These are phyloP conservation scores for Cercospora janseana DNA, from an alignment of 2,329 filamentous ascomycete genomes.

Conservation along the genomic window DNA sequence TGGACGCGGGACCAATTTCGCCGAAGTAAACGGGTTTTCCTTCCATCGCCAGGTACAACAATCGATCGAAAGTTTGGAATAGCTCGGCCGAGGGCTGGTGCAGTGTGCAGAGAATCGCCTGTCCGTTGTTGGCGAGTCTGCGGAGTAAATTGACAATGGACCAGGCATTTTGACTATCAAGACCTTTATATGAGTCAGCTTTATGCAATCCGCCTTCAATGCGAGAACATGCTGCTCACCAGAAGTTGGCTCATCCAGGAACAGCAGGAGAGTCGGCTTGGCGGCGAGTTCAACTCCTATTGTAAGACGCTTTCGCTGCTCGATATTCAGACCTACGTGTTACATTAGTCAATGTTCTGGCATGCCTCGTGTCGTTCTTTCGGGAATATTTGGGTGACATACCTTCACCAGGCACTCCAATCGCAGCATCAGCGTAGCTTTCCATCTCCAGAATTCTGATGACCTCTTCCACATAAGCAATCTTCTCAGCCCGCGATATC, in stretches of 20 bases:
- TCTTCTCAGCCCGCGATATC: slow-evolving; percentile 57
- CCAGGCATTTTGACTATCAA: slow-evolving; percentile 64
- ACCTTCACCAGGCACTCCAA: slow-evolving; percentile 60
- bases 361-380: not conserved
- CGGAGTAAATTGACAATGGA: slow-evolving; percentile 62
- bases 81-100: slow-evolving; percentile 48
- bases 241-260: slow-evolving; percentile 59
- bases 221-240: slow-evolving; percentile 30
- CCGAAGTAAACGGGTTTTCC: slow-evolving; percentile 51
- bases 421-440: slow-evolving; percentile 61
- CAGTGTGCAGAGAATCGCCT: slow-evolving; percentile 49
- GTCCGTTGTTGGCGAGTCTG: slow-evolving; percentile 55
- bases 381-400: not conserved
- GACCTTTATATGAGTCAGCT: slow-evolving; percentile 35
- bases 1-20: slow-evolving; percentile 45
- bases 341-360: not conserved
- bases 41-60: slow-evolving; percentile 46
- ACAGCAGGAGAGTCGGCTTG: slow-evolving; percentile 59
- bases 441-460: slow-evolving; percentile 66
- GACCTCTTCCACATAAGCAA: slow-evolving; percentile 61
- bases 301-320: slow-evolving; percentile 61
- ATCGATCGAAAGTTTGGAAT: slow-evolving; percentile 47
- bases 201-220: not conserved
- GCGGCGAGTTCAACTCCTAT: slow-evolving; percentile 50
- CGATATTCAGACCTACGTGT: slow-evolving; percentile 52